phyloP scores from a whole-genome alignment of 306 rosid genomes.

The Trifolium pratense region DNA sequence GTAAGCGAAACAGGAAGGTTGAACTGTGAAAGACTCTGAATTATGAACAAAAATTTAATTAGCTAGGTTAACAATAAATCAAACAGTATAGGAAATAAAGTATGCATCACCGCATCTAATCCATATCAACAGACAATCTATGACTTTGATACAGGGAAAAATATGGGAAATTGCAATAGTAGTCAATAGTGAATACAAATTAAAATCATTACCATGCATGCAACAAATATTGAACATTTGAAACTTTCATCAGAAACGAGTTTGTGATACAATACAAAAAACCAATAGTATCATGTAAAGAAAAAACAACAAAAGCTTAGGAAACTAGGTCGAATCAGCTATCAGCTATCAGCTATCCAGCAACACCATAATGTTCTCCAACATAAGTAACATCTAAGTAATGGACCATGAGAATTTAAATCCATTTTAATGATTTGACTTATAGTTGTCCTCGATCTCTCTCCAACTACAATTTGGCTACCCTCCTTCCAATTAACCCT shows the following conservation, averaged over 20 bases:
- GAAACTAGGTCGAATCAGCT: neutral
- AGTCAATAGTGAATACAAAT: constrained; percentile 18
- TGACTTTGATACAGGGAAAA: constrained; percentile 30
- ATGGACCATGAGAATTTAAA: neutral
- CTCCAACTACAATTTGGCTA: neutral
- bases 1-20: constrained; percentile 96
- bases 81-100: constrained; percentile 1
- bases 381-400: neutral
- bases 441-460: constrained; percentile 4
- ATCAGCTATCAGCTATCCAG: neutral
- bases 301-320: neutral
- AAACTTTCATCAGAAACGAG: neutral
- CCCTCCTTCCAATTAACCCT: neutral
- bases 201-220: neutral
- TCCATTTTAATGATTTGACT: neutral
- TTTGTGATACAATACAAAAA: neutral
- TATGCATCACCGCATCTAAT: constrained; percentile 33
- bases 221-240: constrained; percentile 31
- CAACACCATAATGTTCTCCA: neutral
- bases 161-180: constrained; percentile 21
- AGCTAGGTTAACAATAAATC: constrained; percentile 35
- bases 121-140: constrained; percentile 29
- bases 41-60: constrained; percentile 42
- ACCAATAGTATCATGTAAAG: constrained; percentile 26
- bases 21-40: constrained; percentile 93